Percentiles rank a stretch among this genome's conserved stretches.
Conservation (phyloP, 2,329 filamentous ascomycete species). For the Neurospora sp. region DNA sequence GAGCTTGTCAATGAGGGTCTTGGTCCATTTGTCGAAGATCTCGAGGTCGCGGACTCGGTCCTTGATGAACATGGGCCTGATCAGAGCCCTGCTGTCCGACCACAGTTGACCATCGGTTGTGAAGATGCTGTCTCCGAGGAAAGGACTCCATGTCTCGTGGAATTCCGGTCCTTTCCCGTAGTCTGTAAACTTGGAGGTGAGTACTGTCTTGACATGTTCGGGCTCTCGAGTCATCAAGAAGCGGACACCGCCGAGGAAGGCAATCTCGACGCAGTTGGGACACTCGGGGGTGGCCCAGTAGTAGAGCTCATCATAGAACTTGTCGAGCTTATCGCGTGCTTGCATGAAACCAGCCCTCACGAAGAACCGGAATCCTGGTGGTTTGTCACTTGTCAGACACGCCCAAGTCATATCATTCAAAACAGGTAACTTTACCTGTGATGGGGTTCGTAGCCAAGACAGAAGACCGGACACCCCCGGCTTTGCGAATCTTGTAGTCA, state of each 20-base stretch:
- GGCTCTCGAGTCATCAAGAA: conserved; percentile 41
- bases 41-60: conserved; percentile 38
- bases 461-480: conserved; percentile 25
- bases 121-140: conserved; percentile 48
- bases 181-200: conserved; percentile 46
- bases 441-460: conserved; percentile 25
- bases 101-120: conserved; percentile 41
- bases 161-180: conserved; percentile 38
- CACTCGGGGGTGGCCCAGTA: conserved; percentile 19
- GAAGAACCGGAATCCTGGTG: conserved; percentile 17
- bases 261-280: conserved; percentile 28
- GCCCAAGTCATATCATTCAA: too few species aligned
- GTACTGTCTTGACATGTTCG: conserved; percentile 45
- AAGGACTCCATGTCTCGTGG: conserved; percentile 31
- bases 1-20: conserved; percentile 47
- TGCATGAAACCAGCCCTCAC: conserved; percentile 19
- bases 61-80: conserved; percentile 43
- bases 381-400: not conserved
- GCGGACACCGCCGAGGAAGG: conserved; percentile 22
- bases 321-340: conserved; percentile 23
- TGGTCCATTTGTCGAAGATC: conserved; percentile 51
- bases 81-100: conserved; percentile 41
- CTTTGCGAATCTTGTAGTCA: conserved; percentile 21
- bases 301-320: conserved; percentile 23
- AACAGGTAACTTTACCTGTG: conserved; percentile 17